Evolutionary conservation across 306 rosid genomes (phyloP).

Genomic region (Medicago arabica): DNA sequence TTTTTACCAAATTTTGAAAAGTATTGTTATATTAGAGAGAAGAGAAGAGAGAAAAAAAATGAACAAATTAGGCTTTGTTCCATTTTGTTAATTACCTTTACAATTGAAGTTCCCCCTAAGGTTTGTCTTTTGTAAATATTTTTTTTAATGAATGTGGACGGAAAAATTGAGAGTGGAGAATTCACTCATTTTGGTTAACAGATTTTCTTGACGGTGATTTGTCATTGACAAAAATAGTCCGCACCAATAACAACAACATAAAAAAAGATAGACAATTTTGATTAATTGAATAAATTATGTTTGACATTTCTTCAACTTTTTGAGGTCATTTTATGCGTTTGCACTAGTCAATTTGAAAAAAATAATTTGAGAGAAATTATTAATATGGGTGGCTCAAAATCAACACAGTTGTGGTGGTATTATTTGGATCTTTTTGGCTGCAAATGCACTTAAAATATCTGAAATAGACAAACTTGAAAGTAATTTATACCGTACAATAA

Average conservation of each 20-base stretch:
- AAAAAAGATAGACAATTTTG: background rate
- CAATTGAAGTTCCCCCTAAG: too few relatives aligned
- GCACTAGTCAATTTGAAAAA: slow-evolving; percentile 1
- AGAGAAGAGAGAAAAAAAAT: background rate
- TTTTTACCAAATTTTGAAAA: slow-evolving; percentile 30
- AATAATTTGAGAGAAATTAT: slow-evolving; percentile 2
- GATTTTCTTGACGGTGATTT: too few relatives aligned
- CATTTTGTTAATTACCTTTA: background rate
- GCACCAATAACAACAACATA: too few relatives aligned
- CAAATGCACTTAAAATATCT: background rate
- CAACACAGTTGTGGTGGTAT: background rate
- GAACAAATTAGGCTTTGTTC: background rate
- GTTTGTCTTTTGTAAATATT: background rate
- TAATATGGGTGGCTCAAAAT: slow-evolving; percentile 16
- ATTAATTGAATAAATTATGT: background rate
- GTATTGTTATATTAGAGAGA: slow-evolving; percentile 15
- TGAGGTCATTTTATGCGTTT: slow-evolving; percentile 5
- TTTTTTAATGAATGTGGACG: background rate
- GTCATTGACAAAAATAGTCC: background rate
- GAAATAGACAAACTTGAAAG: background rate
- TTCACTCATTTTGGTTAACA: too few relatives aligned
- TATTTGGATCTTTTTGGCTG: background rate
- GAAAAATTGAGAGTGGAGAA: background rate
- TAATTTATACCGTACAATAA: background rate
- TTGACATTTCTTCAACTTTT: background rate